Evolutionary conservation across 1,284 basidiomycete genomes (phyloP).

Genomic region (Irpex lacteus): DNA sequence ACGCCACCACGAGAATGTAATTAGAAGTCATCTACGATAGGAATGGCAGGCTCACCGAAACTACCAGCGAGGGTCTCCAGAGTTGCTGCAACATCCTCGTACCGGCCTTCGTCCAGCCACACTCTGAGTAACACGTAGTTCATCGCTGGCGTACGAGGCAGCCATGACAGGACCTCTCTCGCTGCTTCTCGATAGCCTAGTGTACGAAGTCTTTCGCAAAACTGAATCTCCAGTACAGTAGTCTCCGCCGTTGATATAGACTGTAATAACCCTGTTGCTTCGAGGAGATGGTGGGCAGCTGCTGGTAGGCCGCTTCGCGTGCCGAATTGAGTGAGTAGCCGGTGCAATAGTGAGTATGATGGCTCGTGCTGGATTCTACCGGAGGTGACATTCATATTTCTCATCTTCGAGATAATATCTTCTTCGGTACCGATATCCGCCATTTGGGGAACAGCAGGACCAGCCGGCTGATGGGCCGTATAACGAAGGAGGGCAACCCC

Average conservation of each 20-base stretch:
- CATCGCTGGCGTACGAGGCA: constrained; percentile 74
- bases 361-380: constrained; percentile 45
- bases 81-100: constrained; percentile 69
- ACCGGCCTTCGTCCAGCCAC: constrained; percentile 65
- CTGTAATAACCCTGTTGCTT: constrained; percentile 59
- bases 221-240: constrained; percentile 63
- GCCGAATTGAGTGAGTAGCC: constrained; percentile 55
- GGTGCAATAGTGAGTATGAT: constrained; percentile 70
- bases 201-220: constrained; percentile 67
- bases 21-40: neutral
- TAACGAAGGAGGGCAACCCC: constrained; percentile 67
- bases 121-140: constrained; percentile 73
- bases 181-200: constrained; percentile 66
- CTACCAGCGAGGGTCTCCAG: constrained; percentile 77
- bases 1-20: neutral
- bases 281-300: constrained; percentile 68
- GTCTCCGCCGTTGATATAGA: constrained; percentile 63
- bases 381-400: constrained; percentile 67
- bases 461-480: constrained; percentile 53
- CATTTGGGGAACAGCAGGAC: constrained; percentile 35
- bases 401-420: constrained; percentile 63
- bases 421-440: constrained; percentile 44
- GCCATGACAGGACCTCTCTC: constrained; percentile 65
- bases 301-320: constrained; percentile 42
- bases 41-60: constrained; percentile 58